Evolutionary conservation across 1,284 basidiomycete genomes (phyloP).

Genomic region (Marasmius tenuissimus): DNA sequence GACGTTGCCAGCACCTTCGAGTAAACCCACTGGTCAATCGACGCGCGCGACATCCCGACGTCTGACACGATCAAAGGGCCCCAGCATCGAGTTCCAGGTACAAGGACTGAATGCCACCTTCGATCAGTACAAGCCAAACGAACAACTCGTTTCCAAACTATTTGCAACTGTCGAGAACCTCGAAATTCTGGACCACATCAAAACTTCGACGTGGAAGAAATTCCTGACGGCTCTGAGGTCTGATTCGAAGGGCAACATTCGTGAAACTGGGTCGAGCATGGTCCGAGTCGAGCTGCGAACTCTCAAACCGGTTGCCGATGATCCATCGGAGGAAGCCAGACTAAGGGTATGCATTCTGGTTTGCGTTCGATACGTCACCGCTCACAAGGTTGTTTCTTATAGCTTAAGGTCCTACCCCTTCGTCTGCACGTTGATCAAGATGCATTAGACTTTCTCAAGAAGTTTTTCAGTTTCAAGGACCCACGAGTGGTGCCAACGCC

Average conservation of each 20-base stretch:
- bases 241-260: constrained; percentile 81
- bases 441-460: constrained; percentile 96
- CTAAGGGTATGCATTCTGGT: constrained; percentile 60
- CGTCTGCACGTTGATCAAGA: constrained; percentile 97
- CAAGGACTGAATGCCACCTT: constrained; percentile 65
- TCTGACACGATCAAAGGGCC: constrained; percentile 75
- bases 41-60: constrained; percentile 53
- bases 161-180: constrained; percentile 69
- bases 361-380: not conserved
- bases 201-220: constrained; percentile 97
- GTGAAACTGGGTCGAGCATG: constrained; percentile 93
- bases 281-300: constrained; percentile 80
- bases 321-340: constrained; percentile 76
- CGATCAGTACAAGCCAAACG: constrained; percentile 60
- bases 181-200: constrained; percentile 96
- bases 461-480: constrained; percentile 90
- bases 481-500: constrained; percentile 42
- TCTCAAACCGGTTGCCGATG: constrained; percentile 68
- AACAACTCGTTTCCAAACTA: constrained; percentile 62
- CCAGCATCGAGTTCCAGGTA: constrained; percentile 87
- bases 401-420: constrained; percentile 89
- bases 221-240: constrained; percentile 86
- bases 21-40: constrained; percentile 39
- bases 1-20: constrained; percentile 54
- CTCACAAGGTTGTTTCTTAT: not conserved